phyloP scores from a whole-genome alignment of 495 filamentous ascomycete species.

The Neurospora sp. region DNA sequence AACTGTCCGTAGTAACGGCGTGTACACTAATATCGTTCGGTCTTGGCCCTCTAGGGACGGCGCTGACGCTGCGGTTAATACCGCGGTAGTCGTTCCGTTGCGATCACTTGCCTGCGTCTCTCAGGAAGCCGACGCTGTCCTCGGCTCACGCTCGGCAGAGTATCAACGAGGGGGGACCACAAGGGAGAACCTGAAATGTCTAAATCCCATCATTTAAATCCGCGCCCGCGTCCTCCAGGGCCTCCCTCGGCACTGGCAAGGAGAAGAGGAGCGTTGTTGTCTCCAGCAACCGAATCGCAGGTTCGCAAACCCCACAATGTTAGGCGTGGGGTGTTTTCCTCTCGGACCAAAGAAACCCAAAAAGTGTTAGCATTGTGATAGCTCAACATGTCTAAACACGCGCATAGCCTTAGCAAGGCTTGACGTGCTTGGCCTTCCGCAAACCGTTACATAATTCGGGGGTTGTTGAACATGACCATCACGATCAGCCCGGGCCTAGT shows the following conservation, averaged over 20 bases:
- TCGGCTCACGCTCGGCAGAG: not conserved
- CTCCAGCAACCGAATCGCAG: not conserved
- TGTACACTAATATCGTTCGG: not conserved
- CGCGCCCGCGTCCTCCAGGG: not conserved
- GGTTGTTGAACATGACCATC: not conserved
- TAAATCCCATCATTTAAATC: not conserved
- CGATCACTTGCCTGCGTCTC: not conserved
- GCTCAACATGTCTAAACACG: not conserved
- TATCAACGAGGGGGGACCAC: not conserved
- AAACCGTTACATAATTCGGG: not conserved
- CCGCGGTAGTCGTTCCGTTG: not conserved
- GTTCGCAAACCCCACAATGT: not conserved
- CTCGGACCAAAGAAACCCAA: not conserved
- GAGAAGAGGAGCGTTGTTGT: not conserved
- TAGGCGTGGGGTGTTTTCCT: not conserved
- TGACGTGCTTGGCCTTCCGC: not conserved
- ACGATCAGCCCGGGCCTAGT: not conserved
- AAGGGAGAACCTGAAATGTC: not conserved
- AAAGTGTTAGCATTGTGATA: not conserved
- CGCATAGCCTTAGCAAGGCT: not conserved
- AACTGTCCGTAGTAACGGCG: not conserved
- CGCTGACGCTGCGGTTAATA: not conserved
- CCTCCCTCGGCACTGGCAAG: not conserved
- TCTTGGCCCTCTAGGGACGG: not conserved
- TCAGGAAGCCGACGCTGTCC: not conserved